A percentile compares a stretch with the other conserved stretches of the same genome.
phyloP scores from a whole-genome alignment of 345 rosid genomes.

The thale cress (Arabidopsis thaliana) region TAIR10.1 NC_003074.8:7544001-7544500 shows the following conservation, averaged over 20 bases:
- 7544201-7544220: background rate
- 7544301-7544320: slow-evolving; percentile 33
- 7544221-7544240: slow-evolving; percentile 18
- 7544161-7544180: slow-evolving; percentile 1
- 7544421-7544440: slow-evolving; percentile 11
- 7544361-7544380: slow-evolving; percentile 10
- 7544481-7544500: background rate
- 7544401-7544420: slow-evolving; percentile 13
- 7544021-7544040: slow-evolving; percentile 41
- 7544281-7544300: slow-evolving; percentile 17
- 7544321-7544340: slow-evolving; percentile 13
- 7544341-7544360: slow-evolving; percentile 36
- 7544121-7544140: background rate
- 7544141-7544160: background rate
- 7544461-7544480: background rate
- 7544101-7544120: background rate
- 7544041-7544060: slow-evolving; percentile 43
- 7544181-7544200: background rate
- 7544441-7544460: background rate
- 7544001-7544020: slow-evolving; percentile 33
- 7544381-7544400: slow-evolving; percentile 17
- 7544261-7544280: slow-evolving; percentile 10
- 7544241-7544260: background rate
- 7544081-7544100: slow-evolving; percentile 24
- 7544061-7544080: slow-evolving; percentile 35